These are phyloP conservation scores for Lithohypha guttulata DNA, from an alignment of 2,329 filamentous ascomycete genomes.

Conservation along the genomic window DNA sequence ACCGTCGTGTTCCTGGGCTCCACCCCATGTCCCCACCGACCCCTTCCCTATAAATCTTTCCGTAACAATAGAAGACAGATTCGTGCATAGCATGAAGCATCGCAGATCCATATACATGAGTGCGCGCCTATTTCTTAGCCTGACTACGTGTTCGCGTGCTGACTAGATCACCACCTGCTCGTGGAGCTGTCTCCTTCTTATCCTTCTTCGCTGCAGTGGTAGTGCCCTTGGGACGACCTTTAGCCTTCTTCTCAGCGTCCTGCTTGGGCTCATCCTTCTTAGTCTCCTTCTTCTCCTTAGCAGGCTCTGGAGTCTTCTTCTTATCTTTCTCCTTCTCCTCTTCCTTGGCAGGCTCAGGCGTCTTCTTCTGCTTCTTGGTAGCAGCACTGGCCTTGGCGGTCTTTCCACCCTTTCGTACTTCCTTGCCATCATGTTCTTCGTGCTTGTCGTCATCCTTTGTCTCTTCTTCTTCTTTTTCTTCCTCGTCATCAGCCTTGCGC, in stretches of 20 bases:
- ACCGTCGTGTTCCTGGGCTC: too few relatives aligned
- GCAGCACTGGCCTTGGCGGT: conserved; percentile 3
- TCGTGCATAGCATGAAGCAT: too few relatives aligned
- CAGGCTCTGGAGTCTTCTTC: conserved; percentile 7
- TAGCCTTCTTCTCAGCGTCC: too few relatives aligned
- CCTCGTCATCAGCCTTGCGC: conserved; percentile 25
- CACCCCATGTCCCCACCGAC: too few relatives aligned
- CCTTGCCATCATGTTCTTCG: conserved; percentile 15
- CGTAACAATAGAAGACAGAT: too few relatives aligned
- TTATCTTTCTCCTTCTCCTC: conserved; percentile 6
- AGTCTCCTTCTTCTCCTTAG: conserved; percentile 14
- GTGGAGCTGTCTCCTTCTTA: conserved; percentile 12
- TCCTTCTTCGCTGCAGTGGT: conserved; percentile 28
- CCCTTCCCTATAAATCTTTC: too few relatives aligned
- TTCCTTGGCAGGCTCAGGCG: conserved; percentile 23
- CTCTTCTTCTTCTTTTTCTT: conserved; percentile 29
- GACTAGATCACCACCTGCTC: conserved; percentile 7
- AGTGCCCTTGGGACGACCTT: conserved; percentile 32
- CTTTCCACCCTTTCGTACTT: conserved; percentile 11
- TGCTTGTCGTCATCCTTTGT: conserved; percentile 22
- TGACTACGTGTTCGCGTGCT: conserved; percentile 6
- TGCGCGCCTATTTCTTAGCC: conserved; percentile 23
- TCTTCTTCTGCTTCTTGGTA: conserved; percentile 30
- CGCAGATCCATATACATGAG: too few relatives aligned
- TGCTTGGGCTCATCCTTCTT: conserved; percentile 24